Conservation (phyloP, 1,139 yeast genomes). For the Kodamaea fungicola region DNA sequence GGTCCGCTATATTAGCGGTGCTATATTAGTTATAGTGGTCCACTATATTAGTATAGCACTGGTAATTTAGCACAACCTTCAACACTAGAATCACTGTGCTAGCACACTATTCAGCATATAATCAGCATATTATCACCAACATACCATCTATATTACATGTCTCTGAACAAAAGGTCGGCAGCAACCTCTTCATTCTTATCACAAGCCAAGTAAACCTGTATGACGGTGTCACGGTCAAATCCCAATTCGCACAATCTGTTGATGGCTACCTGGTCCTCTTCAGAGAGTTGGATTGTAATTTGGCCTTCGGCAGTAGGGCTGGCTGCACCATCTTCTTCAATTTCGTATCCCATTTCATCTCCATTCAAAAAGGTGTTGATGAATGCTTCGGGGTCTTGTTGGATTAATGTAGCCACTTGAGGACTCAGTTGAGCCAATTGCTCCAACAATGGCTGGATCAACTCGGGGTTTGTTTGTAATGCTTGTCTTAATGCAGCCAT, state of each 20-base stretch:
- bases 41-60: too few species aligned
- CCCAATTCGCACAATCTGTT: slow-evolving; percentile 88
- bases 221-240: slow-evolving; percentile 79
- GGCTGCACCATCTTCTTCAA: slow-evolving; percentile 30
- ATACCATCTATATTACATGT: slow-evolving; percentile 22
- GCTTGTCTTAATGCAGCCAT: slow-evolving; percentile 71
- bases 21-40: too few species aligned
- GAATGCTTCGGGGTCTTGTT: slow-evolving; percentile 84
- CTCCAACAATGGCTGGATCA: slow-evolving; percentile 79
- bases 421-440: slow-evolving; percentile 85
- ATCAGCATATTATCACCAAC: too few species aligned
- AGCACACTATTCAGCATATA: too few species aligned
- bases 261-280: slow-evolving; percentile 86
- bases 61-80: too few species aligned
- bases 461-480: slow-evolving; percentile 83
- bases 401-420: slow-evolving; percentile 77
- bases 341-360: slow-evolving; percentile 43
- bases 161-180: slow-evolving; percentile 80
- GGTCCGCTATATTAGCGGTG: too few species aligned
- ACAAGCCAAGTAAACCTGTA: slow-evolving; percentile 96
- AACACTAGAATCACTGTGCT: too few species aligned
- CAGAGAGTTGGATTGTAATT: slow-evolving; percentile 60
- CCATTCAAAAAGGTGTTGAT: slow-evolving; percentile 66
- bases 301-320: slow-evolving; percentile 29
- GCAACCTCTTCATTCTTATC: slow-evolving; percentile 97